A percentile compares a stretch with the other conserved stretches of the same genome.
These are phyloP conservation scores for Nitzschia sp. DNA, from an alignment of 108 stramenopile genomes.

Conservation along the genomic window DNA sequence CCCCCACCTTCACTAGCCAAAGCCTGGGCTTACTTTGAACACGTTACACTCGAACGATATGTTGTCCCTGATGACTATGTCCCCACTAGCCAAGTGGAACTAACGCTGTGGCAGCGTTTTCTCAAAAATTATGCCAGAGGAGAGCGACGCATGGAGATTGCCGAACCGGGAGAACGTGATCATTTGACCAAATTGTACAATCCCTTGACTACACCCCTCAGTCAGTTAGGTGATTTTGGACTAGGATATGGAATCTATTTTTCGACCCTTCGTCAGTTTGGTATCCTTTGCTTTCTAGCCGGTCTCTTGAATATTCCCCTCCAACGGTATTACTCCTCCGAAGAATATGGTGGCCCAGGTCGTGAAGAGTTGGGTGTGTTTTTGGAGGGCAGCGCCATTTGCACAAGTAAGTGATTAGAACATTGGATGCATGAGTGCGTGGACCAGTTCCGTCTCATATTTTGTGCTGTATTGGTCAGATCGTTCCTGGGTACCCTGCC, in stretches of 20 bases:
- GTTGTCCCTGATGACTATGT: not conserved
- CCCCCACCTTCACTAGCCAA: constrained; percentile 44
- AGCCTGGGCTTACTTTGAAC: constrained; percentile 91
- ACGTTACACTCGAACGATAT: constrained; percentile 56
- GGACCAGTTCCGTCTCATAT: too few relatives aligned
- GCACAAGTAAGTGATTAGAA: constrained; percentile 1
- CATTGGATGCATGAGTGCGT: too few relatives aligned
- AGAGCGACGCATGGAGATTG: not conserved
- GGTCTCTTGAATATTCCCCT: constrained; percentile 72
- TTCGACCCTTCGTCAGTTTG: constrained; percentile 45
- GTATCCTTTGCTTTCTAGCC: constrained; percentile 39
- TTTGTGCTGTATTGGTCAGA: not conserved
- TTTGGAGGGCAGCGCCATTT: constrained; percentile 9
- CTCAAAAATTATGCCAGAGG: not conserved
- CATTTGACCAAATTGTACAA: constrained; percentile 62
- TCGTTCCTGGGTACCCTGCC: constrained; percentile 11
- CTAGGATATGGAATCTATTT: constrained; percentile 77
- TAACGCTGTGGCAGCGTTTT: not conserved
- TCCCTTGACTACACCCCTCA: constrained; percentile 61
- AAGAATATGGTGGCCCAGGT: constrained; percentile 42
- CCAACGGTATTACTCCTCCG: constrained; percentile 63
- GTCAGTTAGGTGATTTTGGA: constrained; percentile 58
- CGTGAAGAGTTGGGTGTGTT: not conserved
- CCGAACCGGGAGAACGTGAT: constrained; percentile 58
- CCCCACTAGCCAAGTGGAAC: not conserved